Evolutionary conservation across 179 eudicot genomes (phyloP).

Genomic region (Silene vulgaris): DNA sequence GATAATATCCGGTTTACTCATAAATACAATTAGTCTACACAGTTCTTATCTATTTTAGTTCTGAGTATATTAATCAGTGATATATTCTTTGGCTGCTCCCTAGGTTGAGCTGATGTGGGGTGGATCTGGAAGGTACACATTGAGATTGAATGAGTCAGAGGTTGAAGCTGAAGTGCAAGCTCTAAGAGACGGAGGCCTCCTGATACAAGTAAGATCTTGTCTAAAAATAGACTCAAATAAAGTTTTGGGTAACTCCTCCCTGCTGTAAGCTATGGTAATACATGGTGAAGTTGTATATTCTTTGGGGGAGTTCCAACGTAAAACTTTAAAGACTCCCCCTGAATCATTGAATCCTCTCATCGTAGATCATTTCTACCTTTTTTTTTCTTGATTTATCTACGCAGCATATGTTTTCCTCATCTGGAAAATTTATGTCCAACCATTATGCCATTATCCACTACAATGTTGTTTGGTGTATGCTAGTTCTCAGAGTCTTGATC

Average conservation of each 20-base stretch:
- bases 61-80: neutral
- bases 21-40: neutral
- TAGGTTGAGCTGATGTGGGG: slow-evolving; percentile 91
- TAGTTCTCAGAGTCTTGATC: neutral
- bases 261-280: neutral
- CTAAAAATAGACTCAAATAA: neutral
- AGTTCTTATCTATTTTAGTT: neutral
- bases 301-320: neutral
- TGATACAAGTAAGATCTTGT: slow-evolving; percentile 73
- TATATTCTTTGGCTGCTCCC: slow-evolving; percentile 7
- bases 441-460: slow-evolving; percentile 7
- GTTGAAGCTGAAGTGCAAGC: slow-evolving; percentile 97
- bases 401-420: neutral
- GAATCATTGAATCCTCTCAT: neutral
- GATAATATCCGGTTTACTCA: neutral
- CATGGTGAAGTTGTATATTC: neutral
- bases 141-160: slow-evolving; percentile 77
- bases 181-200: slow-evolving; percentile 92
- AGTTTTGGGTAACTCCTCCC: neutral
- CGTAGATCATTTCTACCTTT: neutral
- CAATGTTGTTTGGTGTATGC: neutral
- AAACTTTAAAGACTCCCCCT: neutral
- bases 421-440: neutral
- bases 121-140: slow-evolving; percentile 92
- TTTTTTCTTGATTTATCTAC: neutral